Evolutionary conservation across 257 asterid genomes (phyloP), one percentile per base, ranked within the genome.

Genomic region (Ballota nigra): DNA sequence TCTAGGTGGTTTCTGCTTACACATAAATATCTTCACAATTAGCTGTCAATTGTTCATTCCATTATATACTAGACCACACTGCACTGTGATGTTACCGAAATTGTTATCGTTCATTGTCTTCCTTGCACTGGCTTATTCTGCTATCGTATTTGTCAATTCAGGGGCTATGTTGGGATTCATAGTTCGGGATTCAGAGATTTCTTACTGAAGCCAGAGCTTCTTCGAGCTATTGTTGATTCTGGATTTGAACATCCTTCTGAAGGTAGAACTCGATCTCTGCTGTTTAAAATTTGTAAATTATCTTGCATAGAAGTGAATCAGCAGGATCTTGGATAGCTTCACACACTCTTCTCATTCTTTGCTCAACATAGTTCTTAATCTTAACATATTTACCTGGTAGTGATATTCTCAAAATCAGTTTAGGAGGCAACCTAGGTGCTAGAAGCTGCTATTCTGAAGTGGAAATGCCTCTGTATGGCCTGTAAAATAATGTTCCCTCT

Each of bases 201-300:
- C 72, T 70, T 82, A 22, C 58, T 79, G 73, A 82, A 79, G 82
- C 86, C 84, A 31, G 86, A 79, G 72, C 84, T 82, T 63, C 86
- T 82, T 69, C 84, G 78, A 34, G 86, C 84, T 15, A 79, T 82
- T 73, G 81, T 73, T 22, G 84, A 82, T 45, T 76, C 75, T 2
- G 86, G 86, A 66, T 76, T 82, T 73, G 86, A 82, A 66, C 86
- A 82, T 76, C 86, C 86, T 19, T 82, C 86, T 4, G 84, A 82
- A 79, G 86, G 84, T 77, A 79, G 36, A 28, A 8, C 40, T 2
- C 63, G 2, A 12, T 53, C 5, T 5, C 22, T 16, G 16, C 15
- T 45, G 66, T 63, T 61, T 71, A 13, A 16, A 33, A 26, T 19
- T 63, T 69, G 4, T 63, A 41, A 41, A 38, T 59, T 16, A 28